A percentile compares a stretch with the other conserved stretches of the same genome.
Conservation (phyloP, 2,329 filamentous ascomycete species). For the Aspergillus alliaceus region DNA sequence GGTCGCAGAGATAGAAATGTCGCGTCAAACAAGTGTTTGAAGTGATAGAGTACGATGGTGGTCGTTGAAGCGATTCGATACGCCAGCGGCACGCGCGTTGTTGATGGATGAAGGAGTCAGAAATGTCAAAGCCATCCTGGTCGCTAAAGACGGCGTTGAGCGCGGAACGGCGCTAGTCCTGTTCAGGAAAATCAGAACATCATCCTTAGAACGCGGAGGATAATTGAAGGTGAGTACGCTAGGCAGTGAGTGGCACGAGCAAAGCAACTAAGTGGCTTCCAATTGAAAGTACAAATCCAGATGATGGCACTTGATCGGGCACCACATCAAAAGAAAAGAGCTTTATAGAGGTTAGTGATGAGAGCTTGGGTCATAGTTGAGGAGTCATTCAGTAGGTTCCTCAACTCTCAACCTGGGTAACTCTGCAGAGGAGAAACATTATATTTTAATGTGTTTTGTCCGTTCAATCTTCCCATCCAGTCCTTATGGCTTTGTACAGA, state of each 20-base stretch:
- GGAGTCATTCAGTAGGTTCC: conserved; percentile 8
- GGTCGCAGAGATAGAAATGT: conserved; percentile 27
- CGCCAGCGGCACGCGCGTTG: conserved; percentile 37
- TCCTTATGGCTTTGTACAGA: not conserved
- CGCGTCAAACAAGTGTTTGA: conserved; percentile 25
- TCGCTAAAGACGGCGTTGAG: conserved; percentile 37
- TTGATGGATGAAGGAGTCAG: conserved; percentile 46
- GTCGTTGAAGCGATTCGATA: conserved; percentile 30
- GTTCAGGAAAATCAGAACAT: conserved; percentile 26
- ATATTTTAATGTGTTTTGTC: not conserved
- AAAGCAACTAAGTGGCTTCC: not conserved
- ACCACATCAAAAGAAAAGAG: not conserved
- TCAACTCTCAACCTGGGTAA: not conserved
- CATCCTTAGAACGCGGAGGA: conserved; percentile 17
- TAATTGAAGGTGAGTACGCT: conserved; percentile 5
- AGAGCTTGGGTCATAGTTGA: conserved; percentile 4
- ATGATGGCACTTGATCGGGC: not conserved
- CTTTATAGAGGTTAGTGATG: not conserved
- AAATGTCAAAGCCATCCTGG: conserved; percentile 38
- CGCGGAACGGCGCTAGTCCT: conserved; percentile 35
- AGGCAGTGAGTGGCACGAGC: not conserved
- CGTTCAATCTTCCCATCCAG: not conserved
- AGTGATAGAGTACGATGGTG: conserved; percentile 24
- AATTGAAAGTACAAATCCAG: not conserved
- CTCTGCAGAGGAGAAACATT: not conserved